Percentiles rank a stretch among this genome's conserved stretches.
These are phyloP conservation scores for Tubosaeta sp. DNA, from an alignment of 768 basidiomycete species.

Conservation along the genomic window DNA sequence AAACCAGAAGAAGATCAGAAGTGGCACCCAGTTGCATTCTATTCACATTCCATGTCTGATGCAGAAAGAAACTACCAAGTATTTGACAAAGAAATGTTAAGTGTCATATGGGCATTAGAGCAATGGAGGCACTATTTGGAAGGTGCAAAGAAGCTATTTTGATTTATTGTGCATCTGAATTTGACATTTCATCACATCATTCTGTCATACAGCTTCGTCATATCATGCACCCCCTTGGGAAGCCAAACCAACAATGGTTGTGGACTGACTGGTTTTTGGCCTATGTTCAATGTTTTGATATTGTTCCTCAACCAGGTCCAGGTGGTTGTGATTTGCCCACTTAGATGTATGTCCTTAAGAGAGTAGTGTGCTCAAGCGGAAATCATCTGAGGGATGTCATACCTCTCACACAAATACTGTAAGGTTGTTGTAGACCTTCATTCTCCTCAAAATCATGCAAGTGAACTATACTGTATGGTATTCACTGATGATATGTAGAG, in stretches of 20 bases:
- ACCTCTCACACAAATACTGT: background rate
- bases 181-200: background rate
- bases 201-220: background rate
- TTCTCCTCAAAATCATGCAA: too few species aligned
- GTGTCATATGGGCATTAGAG: too few species aligned
- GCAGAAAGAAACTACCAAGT: too few species aligned
- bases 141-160: too few species aligned
- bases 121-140: too few species aligned
- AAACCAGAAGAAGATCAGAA: too few species aligned
- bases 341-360: background rate
- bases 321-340: background rate
- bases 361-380: background rate
- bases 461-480: too few species aligned
- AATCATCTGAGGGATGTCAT: background rate
- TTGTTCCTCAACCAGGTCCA: background rate
- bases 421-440: too few species aligned
- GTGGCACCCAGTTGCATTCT: too few species aligned
- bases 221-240: background rate
- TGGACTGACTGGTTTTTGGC: background rate
- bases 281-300: background rate
- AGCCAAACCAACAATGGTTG: background rate
- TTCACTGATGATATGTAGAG: too few species aligned
- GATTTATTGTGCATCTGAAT: background rate
- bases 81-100: too few species aligned
- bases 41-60: too few species aligned